phyloP scores from a whole-genome alignment of 306 rosid species.

The Macrotyloma uniflorum region DNA sequence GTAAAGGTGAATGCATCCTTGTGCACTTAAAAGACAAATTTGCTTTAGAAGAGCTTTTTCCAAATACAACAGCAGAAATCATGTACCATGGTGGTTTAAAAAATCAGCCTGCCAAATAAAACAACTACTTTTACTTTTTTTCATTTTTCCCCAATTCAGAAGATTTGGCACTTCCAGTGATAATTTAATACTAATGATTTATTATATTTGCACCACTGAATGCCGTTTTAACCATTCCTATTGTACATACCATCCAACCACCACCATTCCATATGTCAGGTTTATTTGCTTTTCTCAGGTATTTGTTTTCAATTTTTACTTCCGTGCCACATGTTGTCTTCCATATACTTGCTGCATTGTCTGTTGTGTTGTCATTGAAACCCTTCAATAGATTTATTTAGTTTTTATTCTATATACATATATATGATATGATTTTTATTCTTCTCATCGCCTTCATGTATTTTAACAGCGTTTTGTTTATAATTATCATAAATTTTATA shows the following conservation, averaged over 20 bases:
- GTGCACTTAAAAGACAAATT: background rate
- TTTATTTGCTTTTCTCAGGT: background rate
- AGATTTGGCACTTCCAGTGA: background rate
- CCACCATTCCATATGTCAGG: background rate
- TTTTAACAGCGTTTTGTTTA: background rate
- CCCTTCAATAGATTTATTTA: background rate
- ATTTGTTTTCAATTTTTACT: background rate
- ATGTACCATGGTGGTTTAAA: background rate
- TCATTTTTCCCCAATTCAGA: background rate
- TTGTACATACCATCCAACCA: background rate
- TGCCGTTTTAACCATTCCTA: background rate
- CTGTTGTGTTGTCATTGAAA: background rate
- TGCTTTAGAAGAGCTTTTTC: background rate
- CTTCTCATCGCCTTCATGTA: background rate
- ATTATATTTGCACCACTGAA: background rate
- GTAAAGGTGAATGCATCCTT: background rate
- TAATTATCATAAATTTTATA: constrained; percentile 4
- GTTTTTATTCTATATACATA: background rate
- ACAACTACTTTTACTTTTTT: background rate
- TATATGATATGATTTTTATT: background rate
- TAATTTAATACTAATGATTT: background rate
- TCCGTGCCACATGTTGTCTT: background rate
- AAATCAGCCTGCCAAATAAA: background rate
- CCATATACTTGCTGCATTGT: background rate
- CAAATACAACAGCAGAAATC: background rate